These are phyloP conservation scores for Phytophthora pseudosyringae DNA, from an alignment of 352 stramenopile species.

Conservation along the genomic window DNA sequence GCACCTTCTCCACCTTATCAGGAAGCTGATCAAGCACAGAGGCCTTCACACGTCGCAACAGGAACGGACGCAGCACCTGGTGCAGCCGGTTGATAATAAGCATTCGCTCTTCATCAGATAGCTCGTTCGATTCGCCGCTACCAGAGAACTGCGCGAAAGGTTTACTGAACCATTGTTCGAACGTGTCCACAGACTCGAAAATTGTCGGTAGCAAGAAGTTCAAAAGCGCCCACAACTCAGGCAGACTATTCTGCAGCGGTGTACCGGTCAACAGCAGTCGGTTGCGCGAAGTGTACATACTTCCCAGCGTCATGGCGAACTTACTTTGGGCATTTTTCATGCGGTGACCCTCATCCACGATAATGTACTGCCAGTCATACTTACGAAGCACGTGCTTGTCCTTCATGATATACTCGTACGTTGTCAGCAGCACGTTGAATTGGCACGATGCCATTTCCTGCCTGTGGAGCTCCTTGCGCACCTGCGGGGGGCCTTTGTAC, in stretches of 20 bases:
- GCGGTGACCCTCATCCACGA: constrained; percentile 95
- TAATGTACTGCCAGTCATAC: constrained; percentile 93
- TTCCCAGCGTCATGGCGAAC: constrained; percentile 87
- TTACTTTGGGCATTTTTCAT: constrained; percentile 94
- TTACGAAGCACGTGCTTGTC: constrained; percentile 90
- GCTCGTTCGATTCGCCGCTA: constrained; percentile 78
- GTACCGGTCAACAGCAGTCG: constrained; percentile 98
- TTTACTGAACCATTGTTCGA: constrained; percentile 92
- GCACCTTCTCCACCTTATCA: constrained; percentile 87
- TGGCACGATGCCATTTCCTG: constrained; percentile 87
- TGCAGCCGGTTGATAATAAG: constrained; percentile 90
- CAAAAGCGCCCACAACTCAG: constrained; percentile 92
- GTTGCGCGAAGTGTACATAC: constrained; percentile 84
- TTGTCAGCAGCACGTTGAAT: constrained; percentile 94
- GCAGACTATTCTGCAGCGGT: constrained; percentile 97
- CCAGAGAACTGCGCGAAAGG: constrained; percentile 85
- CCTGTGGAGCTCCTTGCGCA: constrained; percentile 82
- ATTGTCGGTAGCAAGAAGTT: constrained; percentile 94
- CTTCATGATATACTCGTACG: constrained; percentile 95
- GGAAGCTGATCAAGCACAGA: constrained; percentile 88
- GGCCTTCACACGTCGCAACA: constrained; percentile 87
- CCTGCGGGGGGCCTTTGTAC: constrained; percentile 91
- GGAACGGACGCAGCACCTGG: constrained; percentile 85
- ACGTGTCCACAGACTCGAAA: constrained; percentile 91
- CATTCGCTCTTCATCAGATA: constrained; percentile 90